Percentiles rank a stretch among this genome's conserved stretches.
Conservation (phyloP, 2,329 filamentous ascomycete species). For the Penicillium hordei region DNA sequence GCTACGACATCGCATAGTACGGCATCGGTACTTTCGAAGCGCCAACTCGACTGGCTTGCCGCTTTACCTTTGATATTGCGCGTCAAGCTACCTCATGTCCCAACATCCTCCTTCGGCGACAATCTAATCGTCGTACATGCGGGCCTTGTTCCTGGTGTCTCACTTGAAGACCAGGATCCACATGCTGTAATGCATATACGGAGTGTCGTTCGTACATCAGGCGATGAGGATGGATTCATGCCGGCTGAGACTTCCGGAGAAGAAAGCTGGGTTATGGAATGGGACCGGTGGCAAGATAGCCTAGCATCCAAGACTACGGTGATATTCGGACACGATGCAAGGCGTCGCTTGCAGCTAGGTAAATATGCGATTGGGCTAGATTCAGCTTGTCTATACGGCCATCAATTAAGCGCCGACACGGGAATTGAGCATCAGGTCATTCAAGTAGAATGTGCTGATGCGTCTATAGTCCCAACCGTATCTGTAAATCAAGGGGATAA, state of each 20-base stretch:
- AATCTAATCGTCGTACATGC: conserved; percentile 22
- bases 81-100: conserved; percentile 11
- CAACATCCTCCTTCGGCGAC: conserved; percentile 10
- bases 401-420: conserved; percentile 16
- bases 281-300: conserved; percentile 24
- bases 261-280: conserved; percentile 22
- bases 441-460: conserved; percentile 22
- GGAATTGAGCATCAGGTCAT: conserved; percentile 13
- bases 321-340: conserved; percentile 27
- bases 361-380: conserved; percentile 24
- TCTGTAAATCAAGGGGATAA: not conserved
- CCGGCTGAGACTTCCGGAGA: conserved; percentile 17
- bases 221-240: not conserved
- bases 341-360: conserved; percentile 22
- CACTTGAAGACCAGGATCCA: conserved; percentile 21
- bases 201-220: conserved; percentile 8
- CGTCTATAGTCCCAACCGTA: conserved; percentile 9
- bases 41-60: conserved; percentile 23
- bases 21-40: conserved; percentile 13
- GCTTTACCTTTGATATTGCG: conserved; percentile 23
- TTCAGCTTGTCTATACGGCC: conserved; percentile 24
- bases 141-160: conserved; percentile 18
- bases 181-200: conserved; percentile 23
- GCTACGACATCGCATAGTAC: conserved; percentile 8
- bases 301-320: conserved; percentile 19